A percentile compares a stretch with the other conserved stretches of the same genome.
These are phyloP conservation scores for Biscogniauxia sp. DNA, from an alignment of 2,329 filamentous ascomycete genomes.

Conservation along the genomic window DNA sequence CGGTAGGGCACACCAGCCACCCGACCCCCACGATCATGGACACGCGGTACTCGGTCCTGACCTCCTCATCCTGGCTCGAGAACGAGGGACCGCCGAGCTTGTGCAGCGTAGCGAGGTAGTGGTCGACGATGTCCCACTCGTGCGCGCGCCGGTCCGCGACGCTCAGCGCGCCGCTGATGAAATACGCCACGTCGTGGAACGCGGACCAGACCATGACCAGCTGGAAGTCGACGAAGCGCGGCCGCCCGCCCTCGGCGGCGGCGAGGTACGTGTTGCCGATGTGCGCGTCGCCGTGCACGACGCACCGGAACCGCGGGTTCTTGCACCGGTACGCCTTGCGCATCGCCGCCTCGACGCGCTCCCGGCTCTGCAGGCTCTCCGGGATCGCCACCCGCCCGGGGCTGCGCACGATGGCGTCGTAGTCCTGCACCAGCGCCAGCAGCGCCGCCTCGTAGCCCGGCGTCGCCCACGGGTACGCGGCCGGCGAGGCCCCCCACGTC, in stretches of 20 bases:
- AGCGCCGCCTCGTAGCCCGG: slow-evolving; percentile 30
- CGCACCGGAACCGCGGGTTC: slow-evolving; percentile 33
- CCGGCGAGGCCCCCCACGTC: slow-evolving; percentile 26
- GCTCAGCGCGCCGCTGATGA: slow-evolving; percentile 32
- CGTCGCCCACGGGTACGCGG: slow-evolving; percentile 31
- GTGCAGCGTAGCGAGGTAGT: slow-evolving; percentile 31
- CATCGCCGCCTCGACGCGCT: slow-evolving; percentile 30
- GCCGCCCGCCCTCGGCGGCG: slow-evolving; percentile 23
- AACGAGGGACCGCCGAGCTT: slow-evolving; percentile 25
- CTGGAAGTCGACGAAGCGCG: slow-evolving; percentile 38
- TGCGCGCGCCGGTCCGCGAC: slow-evolving; percentile 34
- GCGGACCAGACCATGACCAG: slow-evolving; percentile 34
- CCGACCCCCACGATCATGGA: slow-evolving; percentile 34
- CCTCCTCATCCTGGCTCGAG: slow-evolving; percentile 25
- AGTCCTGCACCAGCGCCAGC: slow-evolving; percentile 27
- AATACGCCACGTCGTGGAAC: slow-evolving; percentile 39
- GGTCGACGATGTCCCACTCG: slow-evolving; percentile 33
- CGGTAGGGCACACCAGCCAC: slow-evolving; percentile 34
- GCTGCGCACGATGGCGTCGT: slow-evolving; percentile 22
- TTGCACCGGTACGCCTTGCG: slow-evolving; percentile 31
- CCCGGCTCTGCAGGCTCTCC: slow-evolving; percentile 27
- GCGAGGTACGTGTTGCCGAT: slow-evolving; percentile 35
- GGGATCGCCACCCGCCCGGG: slow-evolving; percentile 28
- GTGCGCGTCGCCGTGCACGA: slow-evolving; percentile 37
- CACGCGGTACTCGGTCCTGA: slow-evolving; percentile 32